Base-by-base conservation (phyloP, 2,329 filamentous ascomycete genomes). In the Cladosporium halotolerans region DNA sequence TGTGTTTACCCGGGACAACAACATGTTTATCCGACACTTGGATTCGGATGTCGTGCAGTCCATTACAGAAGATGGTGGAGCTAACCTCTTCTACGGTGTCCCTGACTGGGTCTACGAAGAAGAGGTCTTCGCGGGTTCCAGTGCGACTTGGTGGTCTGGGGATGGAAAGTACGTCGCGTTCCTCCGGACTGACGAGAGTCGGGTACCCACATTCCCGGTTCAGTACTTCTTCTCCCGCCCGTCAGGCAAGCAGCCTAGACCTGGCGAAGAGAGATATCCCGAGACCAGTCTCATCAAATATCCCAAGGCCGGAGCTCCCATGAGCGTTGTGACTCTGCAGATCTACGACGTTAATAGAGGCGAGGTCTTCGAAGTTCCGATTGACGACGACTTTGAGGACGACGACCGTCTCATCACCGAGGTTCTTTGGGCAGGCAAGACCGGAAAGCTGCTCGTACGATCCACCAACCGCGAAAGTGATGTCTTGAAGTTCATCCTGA, bases 81-180 rank as follows among this genome's bases (percentile, higher is more conserved):
- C 83, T 0, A 84, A 97, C 62, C 82, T 93, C 55, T 99, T 99
- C 71, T 96, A 99, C 63, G 93, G 93, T 14, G 83, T 96, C 16
- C 93, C 93, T 0, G 95, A 99, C 69, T 99, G 93, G 93, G 93
- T 97, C 0, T 96, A 95, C 64, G 89, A 95, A 66, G 83, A 86
- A 63, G 89, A 95, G 68, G 89, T 95, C 3, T 88, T 97, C 57
- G 70, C 76, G 11, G 85, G 81, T 1, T 87, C 88, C 61, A 89
- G 82, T 57, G 92, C 88, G 4, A 95, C 91, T 1, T 99, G 95
- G 93, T 99, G 91, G 91, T 92, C 89, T 33, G 80, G 85, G 34
- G 89, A 95, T 67, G 93, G 91, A 48, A 86, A 89, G 63, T 95
- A 88, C 66, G 73, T 99, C 55, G 89, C 93, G 18, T 99, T 96